Base-by-base conservation (phyloP, 1,284 basidiomycete genomes). In the Exsudoporus floridanus region DNA sequence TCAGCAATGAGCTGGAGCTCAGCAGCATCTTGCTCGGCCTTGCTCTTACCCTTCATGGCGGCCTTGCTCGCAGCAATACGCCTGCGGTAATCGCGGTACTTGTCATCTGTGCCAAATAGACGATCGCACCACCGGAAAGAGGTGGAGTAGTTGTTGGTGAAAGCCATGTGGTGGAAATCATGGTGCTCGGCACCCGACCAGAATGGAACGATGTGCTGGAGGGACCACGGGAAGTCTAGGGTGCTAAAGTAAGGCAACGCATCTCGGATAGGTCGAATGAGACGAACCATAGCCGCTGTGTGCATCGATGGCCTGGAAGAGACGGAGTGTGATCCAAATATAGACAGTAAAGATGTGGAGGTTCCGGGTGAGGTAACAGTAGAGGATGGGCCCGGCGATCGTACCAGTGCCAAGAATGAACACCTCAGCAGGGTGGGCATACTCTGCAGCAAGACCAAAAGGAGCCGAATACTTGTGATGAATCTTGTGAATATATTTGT, bases 111-210 rank as follows among this genome's bases (percentile, higher is more conserved):
- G 58, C 92, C 93, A 67, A 90, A 86, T 60, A 92, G 74, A 60
- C 80, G 81, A 71, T 96, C 93, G 76, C 90, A 93, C 89, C 91
- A 95, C 49, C 93, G 83, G 84, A 96, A 96, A 16, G 88, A 91
- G 30, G 93, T 94, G 18, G 90, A 89, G 73, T 82, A 95, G 78
- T 94, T 94, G 79, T 92, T 92, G 51, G 83, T 83, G 75, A 92
- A 92, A 2, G 89, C 86, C 90, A 92, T 92, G 74, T 95, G 92
- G 73, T 95, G 93, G 82, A 92, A 95, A 69, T 94, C 95, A 73
- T 98, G 95, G 78, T 98, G 95, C 68, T 99, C 97, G 0, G 96
- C 97, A 46, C 97, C 96, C 23, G 94, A 93, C 96, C 96, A 99
- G 82, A 98, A 93, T 4, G 96, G 96, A 28, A 99, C 55, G 66